Evolutionary conservation across 2,329 filamentous ascomycete genomes (phyloP).

Genomic region (Calonectria naviculata): DNA sequence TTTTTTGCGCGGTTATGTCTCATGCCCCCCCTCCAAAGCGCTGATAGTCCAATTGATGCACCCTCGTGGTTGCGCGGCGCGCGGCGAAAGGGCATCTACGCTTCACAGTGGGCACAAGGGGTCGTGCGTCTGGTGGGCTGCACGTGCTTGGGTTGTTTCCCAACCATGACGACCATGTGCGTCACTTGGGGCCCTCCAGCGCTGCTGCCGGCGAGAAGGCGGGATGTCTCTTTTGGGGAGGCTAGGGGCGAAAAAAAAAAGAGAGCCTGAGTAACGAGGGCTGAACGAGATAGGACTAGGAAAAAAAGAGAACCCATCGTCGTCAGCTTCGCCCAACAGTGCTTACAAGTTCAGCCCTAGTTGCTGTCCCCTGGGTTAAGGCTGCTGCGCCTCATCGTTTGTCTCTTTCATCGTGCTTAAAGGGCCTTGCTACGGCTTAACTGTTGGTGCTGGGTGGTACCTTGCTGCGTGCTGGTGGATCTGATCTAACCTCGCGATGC

Average conservation of each 20-base stretch:
- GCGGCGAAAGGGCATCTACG: not conserved
- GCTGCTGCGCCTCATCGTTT: not conserved
- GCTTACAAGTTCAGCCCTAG: not conserved
- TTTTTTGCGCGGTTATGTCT: not conserved
- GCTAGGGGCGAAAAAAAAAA: slow-evolving; percentile 17
- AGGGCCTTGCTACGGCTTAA: not conserved
- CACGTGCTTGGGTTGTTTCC: slow-evolving; percentile 33
- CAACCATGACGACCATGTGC: slow-evolving; percentile 47
- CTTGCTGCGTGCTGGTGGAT: slow-evolving; percentile 5
- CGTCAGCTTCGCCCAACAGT: slow-evolving; percentile 1
- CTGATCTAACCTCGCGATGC: slow-evolving; percentile 11
- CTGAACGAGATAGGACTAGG: not conserved
- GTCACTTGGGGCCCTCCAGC: slow-evolving; percentile 32
- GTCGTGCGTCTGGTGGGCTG: slow-evolving; percentile 7
- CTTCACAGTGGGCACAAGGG: not conserved
- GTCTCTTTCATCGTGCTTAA: not conserved
- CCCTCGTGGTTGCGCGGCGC: slow-evolving; percentile 12
- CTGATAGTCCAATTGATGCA: slow-evolving; percentile 7
- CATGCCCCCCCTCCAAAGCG: not conserved
- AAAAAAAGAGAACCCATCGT: not conserved
- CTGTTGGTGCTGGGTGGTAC: not conserved
- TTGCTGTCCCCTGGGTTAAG: not conserved
- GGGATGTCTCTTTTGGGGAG: slow-evolving; percentile 19
- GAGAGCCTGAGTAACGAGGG: not conserved
- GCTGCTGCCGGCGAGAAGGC: not conserved